phyloP scores from a whole-genome alignment of 345 rosid genomes.

The Noccaea caerulescens region DNA sequence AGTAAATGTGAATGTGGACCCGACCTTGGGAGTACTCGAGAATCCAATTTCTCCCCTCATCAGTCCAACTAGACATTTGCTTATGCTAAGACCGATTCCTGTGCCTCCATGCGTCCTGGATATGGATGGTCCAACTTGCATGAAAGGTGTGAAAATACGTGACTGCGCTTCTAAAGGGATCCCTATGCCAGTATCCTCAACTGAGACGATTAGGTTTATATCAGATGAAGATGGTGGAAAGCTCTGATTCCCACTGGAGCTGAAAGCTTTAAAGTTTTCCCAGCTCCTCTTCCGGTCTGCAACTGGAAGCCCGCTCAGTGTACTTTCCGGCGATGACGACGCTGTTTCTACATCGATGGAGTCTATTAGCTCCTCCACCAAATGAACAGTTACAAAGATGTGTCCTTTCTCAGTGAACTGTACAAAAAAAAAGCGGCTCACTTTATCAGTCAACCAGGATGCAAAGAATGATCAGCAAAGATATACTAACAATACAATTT shows the following conservation, averaged over 20 bases:
- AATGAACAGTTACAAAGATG: slow-evolving; percentile 79
- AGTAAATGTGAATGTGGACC: slow-evolving; percentile 93
- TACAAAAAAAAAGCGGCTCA: slow-evolving; percentile 26
- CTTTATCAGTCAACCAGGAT: slow-evolving; percentile 11
- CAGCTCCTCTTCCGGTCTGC: slow-evolving; percentile 75
- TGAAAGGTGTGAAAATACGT: slow-evolving; percentile 89
- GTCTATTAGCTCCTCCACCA: slow-evolving; percentile 75
- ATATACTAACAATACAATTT: not conserved
- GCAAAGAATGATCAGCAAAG: slow-evolving; percentile 12
- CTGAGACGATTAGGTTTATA: slow-evolving; percentile 76
- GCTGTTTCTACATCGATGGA: slow-evolving; percentile 56
- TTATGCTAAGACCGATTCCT: slow-evolving; percentile 96
- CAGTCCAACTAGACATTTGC: slow-evolving; percentile 86
- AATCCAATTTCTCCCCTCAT: slow-evolving; percentile 96
- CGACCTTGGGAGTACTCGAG: slow-evolving; percentile 71
- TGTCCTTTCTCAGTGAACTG: slow-evolving; percentile 97
- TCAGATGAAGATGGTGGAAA: slow-evolving; percentile 49
- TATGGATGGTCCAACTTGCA: slow-evolving; percentile 93
- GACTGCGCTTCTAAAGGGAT: slow-evolving; percentile 87
- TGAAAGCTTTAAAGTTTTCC: slow-evolving; percentile 68
- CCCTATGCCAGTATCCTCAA: slow-evolving; percentile 95
- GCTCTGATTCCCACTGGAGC: slow-evolving; percentile 49
- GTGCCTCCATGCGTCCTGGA: slow-evolving; percentile 94
- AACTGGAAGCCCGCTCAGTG: slow-evolving; percentile 84
- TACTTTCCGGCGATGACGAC: slow-evolving; percentile 55